Base-by-base conservation (phyloP, 129 eudicot species). In the Tagetes erecta region DNA sequence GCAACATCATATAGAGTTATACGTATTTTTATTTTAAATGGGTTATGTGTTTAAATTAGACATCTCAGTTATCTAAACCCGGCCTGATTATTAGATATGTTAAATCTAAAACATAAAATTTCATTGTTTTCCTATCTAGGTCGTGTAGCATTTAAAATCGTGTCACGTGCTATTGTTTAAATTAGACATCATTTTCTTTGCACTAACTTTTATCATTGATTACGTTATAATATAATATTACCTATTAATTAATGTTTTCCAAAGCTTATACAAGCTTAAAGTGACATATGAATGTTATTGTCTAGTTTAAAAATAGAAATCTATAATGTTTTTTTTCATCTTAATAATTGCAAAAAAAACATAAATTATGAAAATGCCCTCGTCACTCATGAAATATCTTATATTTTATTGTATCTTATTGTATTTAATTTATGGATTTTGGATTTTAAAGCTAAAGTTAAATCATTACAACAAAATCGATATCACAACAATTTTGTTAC, bases 361-460 rank as follows among this genome's bases (percentile, higher is more conserved):
- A 12, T 27, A 34, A 60, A 60, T 33, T 34, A 59, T 34, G 14
- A 59, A 60, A 9, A 11, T 60, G 40, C 14, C 12, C 35, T 60
- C 66, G 66, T 60, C 66, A 35, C 66, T 60, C 41, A 34, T 60
- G 42, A 60, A 59, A 35, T 60, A 60, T 57, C 41, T 59, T 59
- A 35, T 60, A 60, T 57, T 14, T 59, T 59, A 59, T 60, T 35
- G 42, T 10, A 11, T 34, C 10, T 34, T 20, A 20, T 20, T 20
- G 27, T 20, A 20, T 20, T 20, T 20, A 20, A 20, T 20, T 20
- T 20, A 20, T 20, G 27, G 27, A 60, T 60, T 60, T 3, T 33
- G 42, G 59, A 34, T 20, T 53, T 53, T 53, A 33, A 53, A 53
- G 66, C 41, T 33, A 35, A 59, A 9, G 6, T 31, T 7, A 33